A percentile compares a stretch with the other conserved stretches of the same genome.
These are phyloP conservation scores for Stramenopiles sp. DNA, from an alignment of 352 stramenopile genomes.

Conservation along the genomic window DNA sequence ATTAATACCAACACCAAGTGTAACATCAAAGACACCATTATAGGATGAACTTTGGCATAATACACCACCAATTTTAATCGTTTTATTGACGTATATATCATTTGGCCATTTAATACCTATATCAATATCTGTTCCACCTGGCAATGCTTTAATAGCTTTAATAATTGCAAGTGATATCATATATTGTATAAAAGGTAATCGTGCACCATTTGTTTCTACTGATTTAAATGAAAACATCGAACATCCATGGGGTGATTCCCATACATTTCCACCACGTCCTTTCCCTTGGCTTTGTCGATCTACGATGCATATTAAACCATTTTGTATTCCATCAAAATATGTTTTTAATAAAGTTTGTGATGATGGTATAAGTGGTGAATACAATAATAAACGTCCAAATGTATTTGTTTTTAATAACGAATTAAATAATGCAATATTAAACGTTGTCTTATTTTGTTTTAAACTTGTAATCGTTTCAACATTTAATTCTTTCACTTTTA, in stretches of 20 bases:
- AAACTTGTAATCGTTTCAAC: background rate
- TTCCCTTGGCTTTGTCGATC: constrained; percentile 27
- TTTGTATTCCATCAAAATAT: constrained; percentile 16
- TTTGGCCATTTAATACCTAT: constrained; percentile 75
- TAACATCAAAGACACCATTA: constrained; percentile 49
- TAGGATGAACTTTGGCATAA: constrained; percentile 60
- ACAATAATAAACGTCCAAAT: constrained; percentile 46
- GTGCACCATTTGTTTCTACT: constrained; percentile 43
- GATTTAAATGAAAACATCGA: constrained; percentile 70
- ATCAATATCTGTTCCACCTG: constrained; percentile 22
- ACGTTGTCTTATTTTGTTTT: background rate
- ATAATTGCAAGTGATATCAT: constrained; percentile 60
- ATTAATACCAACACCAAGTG: constrained; percentile 61
- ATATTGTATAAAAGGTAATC: constrained; percentile 64
- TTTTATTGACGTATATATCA: constrained; percentile 57
- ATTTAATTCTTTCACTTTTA: background rate
- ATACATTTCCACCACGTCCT: constrained; percentile 54
- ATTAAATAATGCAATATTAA: background rate
- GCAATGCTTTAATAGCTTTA: constrained; percentile 40
- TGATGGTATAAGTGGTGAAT: constrained; percentile 36
- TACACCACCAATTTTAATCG: constrained; percentile 63
- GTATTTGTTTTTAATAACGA: constrained; percentile 23
- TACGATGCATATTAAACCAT: constrained; percentile 29
- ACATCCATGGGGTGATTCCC: constrained; percentile 57
- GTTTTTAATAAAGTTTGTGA: constrained; percentile 57